Base-by-base conservation (phyloP, 73 alveolate genomes). In the Tetrahymena thermophila region DNA sequence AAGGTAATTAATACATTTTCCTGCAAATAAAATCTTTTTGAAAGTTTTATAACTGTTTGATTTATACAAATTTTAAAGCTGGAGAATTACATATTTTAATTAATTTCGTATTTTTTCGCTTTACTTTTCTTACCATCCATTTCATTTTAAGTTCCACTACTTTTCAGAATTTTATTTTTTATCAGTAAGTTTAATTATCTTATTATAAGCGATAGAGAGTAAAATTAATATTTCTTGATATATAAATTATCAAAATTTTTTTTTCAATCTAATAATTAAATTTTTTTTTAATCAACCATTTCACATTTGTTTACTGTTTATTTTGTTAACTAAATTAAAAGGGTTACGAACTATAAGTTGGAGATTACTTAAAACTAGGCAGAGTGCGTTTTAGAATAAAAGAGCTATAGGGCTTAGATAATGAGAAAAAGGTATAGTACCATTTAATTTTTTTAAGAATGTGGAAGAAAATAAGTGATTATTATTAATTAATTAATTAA, bases 311-410 rank as follows among this genome's bases (percentile, higher is more conserved):
- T 50, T 1, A 1, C 3, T 8, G 2, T 71, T 83, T 85, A 17
- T 38, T 94, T 85, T 57, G 35, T 35, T 17, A 8, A 28, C 85
- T 43, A 71, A 57, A 34, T 44, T 40, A 34, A 21, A 37, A 96
- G 96, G 99, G 98, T 35, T 97, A 97, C 85, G 85, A 89, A 13
- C 96, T 97, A 34, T 85, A 97, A 94, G 97, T 97, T 93, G 98
- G 97, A 50, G 99, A 97, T 84, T 96, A 96, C 35, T 94, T 97
- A 42, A 97, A 97, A 50, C 95, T 97, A 35, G 99, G 99, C 9
- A 94, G 98, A 93, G 97, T 97, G 93, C 85, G 97, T 84, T 96
- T 96, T 85, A 44, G 97, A 94, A 96, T 97, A 23, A 96, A 97
- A 84, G 99, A 97, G 56, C 96, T 96, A 31, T 89, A 94, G 44